Conservation (phyloP, 164 flowering plant genomes). For the Aristolochia californica region DNA sequence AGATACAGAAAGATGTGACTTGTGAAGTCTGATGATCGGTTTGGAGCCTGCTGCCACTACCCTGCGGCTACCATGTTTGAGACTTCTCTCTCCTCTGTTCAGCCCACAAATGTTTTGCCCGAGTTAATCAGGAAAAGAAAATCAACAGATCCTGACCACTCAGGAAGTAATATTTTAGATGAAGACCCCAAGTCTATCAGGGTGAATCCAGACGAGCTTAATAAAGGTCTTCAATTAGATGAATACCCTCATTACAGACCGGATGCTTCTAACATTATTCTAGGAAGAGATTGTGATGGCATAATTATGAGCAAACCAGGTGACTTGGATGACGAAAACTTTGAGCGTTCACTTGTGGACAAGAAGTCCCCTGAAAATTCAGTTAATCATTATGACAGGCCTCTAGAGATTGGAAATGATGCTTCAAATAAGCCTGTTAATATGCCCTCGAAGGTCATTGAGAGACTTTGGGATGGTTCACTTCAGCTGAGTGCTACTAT, state of each 20-base stretch:
- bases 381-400: too few relatives aligned
- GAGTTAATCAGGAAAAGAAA: slow-evolving; percentile 24
- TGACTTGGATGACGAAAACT: slow-evolving; percentile 12
- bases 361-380: too few relatives aligned
- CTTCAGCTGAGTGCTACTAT: slow-evolving; percentile 41
- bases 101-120: slow-evolving; percentile 6
- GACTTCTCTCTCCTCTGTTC: slow-evolving; percentile 11
- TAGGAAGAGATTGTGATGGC: slow-evolving; percentile 6
- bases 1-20: slow-evolving; percentile 9
- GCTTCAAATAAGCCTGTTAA: too few relatives aligned
- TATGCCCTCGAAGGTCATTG: slow-evolving; percentile 6
- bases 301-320: slow-evolving; percentile 10
- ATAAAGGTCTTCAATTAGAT: slow-evolving; percentile 4
- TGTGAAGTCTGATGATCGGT: slow-evolving; percentile 5
- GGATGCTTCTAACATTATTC: slow-evolving; percentile 7
- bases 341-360: too few relatives aligned
- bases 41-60: slow-evolving; percentile 1
- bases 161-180: slow-evolving; percentile 3
- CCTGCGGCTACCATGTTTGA: slow-evolving; percentile 1
- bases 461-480: slow-evolving; percentile 53
- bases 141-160: slow-evolving; percentile 11
- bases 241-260: slow-evolving; percentile 5
- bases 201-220: slow-evolving; percentile 7
- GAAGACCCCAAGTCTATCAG: slow-evolving; percentile 4
- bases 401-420: too few relatives aligned